These are phyloP conservation scores for Wickerhamomyces strasburgensis DNA, from an alignment of 805 yeast genomes.

Conservation along the genomic window DNA sequence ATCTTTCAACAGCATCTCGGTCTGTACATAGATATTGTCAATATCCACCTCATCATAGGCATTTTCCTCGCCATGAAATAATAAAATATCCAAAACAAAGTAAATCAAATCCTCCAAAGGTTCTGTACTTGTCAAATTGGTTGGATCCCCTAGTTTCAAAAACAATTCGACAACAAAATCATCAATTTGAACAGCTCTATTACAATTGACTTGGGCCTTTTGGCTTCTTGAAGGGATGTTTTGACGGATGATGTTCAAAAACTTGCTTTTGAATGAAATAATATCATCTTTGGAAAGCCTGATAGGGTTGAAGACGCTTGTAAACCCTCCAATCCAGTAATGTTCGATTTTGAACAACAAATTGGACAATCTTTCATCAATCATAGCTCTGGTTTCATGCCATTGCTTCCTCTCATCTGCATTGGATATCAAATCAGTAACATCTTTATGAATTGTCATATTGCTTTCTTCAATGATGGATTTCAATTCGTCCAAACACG, in stretches of 20 bases:
- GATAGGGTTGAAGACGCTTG: constrained; percentile 48
- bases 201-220: constrained; percentile 29
- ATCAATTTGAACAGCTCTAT: constrained; percentile 32
- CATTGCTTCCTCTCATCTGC: constrained; percentile 60
- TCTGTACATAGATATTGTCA: constrained; percentile 46
- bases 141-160: constrained; percentile 39
- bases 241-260: constrained; percentile 37
- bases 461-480: constrained; percentile 59
- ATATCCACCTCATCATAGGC: constrained; percentile 64
- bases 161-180: constrained; percentile 47
- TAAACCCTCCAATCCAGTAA: constrained; percentile 76
- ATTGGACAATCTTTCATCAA: constrained; percentile 52
- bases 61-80: constrained; percentile 58
- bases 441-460: constrained; percentile 47
- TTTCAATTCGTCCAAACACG: constrained; percentile 42
- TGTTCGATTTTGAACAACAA: constrained; percentile 56
- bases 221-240: constrained; percentile 44
- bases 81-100: constrained; percentile 54
- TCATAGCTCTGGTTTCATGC: constrained; percentile 67
- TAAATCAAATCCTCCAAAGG: constrained; percentile 59
- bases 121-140: constrained; percentile 29
- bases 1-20: constrained; percentile 43
- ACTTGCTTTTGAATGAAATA: constrained; percentile 30
- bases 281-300: constrained; percentile 25
- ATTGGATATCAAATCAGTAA: constrained; percentile 48